Evolutionary conservation across 1,139 yeast species (phyloP).

Genomic region (Meyerozyma guilliermondii): DNA sequence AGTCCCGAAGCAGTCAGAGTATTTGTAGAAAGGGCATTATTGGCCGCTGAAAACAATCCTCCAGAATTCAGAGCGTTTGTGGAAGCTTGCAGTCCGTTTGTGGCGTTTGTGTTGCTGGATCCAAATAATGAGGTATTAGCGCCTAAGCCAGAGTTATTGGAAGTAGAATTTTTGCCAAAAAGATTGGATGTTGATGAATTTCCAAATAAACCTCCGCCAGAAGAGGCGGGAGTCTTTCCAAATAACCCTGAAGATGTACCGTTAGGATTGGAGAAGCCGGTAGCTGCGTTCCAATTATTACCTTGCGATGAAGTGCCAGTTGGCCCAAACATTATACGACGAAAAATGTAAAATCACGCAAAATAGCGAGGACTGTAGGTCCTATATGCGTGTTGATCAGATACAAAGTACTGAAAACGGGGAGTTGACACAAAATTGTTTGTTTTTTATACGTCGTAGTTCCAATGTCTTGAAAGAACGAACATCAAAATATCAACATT

Average conservation of each 20-base stretch:
- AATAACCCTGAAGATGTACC: constrained; percentile 5
- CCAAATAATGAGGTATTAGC: constrained; percentile 9
- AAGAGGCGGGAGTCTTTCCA: constrained; percentile 6
- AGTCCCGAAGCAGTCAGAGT: constrained; percentile 3
- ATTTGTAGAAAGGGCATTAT: not conserved
- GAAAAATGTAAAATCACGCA: not conserved
- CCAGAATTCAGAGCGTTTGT: not conserved
- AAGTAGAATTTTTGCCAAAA: not conserved
- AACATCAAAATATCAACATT: not conserved
- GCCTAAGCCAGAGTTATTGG: constrained; percentile 3
- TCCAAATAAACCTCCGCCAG: constrained; percentile 18
- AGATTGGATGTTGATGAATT: constrained; percentile 6
- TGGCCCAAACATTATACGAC: not conserved
- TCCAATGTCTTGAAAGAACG: not conserved
- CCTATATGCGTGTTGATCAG: not conserved
- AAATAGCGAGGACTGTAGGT: not conserved
- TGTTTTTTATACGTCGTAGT: not conserved
- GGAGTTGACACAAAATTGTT: not conserved
- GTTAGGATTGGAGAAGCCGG: constrained; percentile 5
- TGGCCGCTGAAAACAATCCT: no score
- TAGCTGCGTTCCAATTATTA: not conserved
- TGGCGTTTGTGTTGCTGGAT: constrained; percentile 4
- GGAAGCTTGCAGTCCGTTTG: not conserved
- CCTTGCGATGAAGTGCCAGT: not conserved
- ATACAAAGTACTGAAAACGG: not conserved